A percentile compares a stretch with the other conserved stretches of the same genome.
Conservation (phyloP, 2,329 filamentous ascomycete genomes). For the Fusarium albosuccineum region DNA sequence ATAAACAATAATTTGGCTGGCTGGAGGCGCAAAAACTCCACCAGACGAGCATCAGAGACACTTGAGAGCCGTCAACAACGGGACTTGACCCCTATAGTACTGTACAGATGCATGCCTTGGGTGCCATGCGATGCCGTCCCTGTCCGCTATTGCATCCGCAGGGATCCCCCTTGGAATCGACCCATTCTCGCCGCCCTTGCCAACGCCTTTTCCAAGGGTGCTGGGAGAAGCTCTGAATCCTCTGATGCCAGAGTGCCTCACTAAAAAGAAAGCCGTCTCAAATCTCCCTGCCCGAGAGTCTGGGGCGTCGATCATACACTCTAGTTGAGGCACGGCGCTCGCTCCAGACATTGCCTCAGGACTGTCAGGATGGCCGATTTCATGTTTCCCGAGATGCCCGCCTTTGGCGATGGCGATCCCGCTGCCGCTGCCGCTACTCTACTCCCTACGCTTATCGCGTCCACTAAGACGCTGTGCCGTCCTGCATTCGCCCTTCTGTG, state of each 20-base stretch:
- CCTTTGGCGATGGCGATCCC: slow-evolving; percentile 8
- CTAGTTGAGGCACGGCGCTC: slow-evolving; percentile 43
- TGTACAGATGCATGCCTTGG: slow-evolving; percentile 17
- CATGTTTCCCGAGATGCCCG: slow-evolving; percentile 2
- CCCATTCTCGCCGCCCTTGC: slow-evolving; percentile 32
- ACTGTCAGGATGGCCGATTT: slow-evolving; percentile 29
- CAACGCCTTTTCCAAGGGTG: slow-evolving; percentile 10
- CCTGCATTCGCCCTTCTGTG: slow-evolving; percentile 2
- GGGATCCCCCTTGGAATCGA: slow-evolving; percentile 35
- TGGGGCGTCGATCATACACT: slow-evolving; percentile 48
- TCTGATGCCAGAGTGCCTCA: slow-evolving; percentile 41
- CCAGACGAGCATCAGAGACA: slow-evolving; percentile 14
- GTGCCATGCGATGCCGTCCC: slow-evolving; percentile 27
- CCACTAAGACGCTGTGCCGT: slow-evolving; percentile 5
- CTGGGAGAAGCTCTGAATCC: slow-evolving; percentile 40
- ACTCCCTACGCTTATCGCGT: slow-evolving; percentile 12
- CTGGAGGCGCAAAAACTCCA: slow-evolving; percentile 28
- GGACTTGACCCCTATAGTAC: slow-evolving; percentile 22
- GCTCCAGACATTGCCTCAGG: slow-evolving; percentile 32
- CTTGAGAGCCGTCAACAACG: slow-evolving; percentile 31
- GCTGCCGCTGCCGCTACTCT: slow-evolving; percentile 5
- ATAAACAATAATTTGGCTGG: slow-evolving; percentile 22
- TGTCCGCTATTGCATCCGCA: slow-evolving; percentile 17
- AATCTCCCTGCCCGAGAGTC: slow-evolving; percentile 33
- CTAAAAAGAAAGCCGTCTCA: slow-evolving; percentile 32